Evolutionary conservation across 1,284 basidiomycete species (phyloP).

Genomic region (Kwoniella shivajii): DNA sequence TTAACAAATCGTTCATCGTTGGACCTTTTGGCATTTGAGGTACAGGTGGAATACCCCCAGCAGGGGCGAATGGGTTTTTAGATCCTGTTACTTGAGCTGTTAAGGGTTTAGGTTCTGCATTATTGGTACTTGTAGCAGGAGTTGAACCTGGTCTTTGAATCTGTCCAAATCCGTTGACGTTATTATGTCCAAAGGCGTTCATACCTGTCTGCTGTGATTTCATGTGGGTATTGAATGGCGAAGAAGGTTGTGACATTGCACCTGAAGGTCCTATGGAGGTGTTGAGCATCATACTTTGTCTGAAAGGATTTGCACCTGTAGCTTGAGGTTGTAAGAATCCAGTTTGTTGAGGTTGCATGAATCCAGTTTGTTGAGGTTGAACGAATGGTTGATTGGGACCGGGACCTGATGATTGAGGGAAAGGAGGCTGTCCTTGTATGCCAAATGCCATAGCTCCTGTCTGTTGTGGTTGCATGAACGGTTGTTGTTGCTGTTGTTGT

Average conservation of each 20-base stretch:
- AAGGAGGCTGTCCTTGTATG: slow-evolving; percentile 29
- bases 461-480: slow-evolving; percentile 27
- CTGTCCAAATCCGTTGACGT: slow-evolving; percentile 44
- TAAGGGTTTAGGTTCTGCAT: slow-evolving; percentile 60
- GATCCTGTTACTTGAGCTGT: slow-evolving; percentile 89
- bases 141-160: slow-evolving; percentile 37
- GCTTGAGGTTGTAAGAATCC: slow-evolving; percentile 67
- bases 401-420: slow-evolving; percentile 57
- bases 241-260: slow-evolving; percentile 32
- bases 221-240: slow-evolving; percentile 17
- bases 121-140: slow-evolving; percentile 54
- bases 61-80: slow-evolving; percentile 89
- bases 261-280: slow-evolving; percentile 9
- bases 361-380: slow-evolving; percentile 61
- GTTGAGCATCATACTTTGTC: slow-evolving; percentile 54
- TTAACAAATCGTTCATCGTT: slow-evolving; percentile 77
- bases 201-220: neutral
- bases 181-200: slow-evolving; percentile 1
- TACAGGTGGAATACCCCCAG: slow-evolving; percentile 56
- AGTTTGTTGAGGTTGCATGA: slow-evolving; percentile 40
- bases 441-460: slow-evolving; percentile 49
- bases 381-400: slow-evolving; percentile 59
- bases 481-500: slow-evolving; percentile 29
- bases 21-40: slow-evolving; percentile 74
- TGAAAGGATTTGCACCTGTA: slow-evolving; percentile 76